A percentile compares a stretch with the other conserved stretches of the same genome.
phyloP scores from a whole-genome alignment of 352 stramenopile genomes.

The Peronospora farinosa region DNA sequence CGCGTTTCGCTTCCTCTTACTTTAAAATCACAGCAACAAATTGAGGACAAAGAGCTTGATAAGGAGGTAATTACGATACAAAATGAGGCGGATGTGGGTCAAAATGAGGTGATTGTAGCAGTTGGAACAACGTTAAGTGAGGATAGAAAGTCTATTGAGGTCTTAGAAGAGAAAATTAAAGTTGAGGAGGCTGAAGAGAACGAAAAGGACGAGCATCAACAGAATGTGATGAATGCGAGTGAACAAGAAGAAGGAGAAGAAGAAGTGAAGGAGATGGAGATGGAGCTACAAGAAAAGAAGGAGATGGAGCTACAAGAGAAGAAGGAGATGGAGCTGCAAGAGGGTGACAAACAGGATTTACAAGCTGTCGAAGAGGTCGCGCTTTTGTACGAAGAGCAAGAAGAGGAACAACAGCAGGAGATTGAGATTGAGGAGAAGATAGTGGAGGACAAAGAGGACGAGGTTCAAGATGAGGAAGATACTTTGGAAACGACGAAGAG shows the following conservation, averaged over 20 bases:
- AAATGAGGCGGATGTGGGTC: too few species aligned
- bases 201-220: background rate
- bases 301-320: background rate
- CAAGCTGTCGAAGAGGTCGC: slow-evolving; percentile 2
- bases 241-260: background rate
- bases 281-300: background rate
- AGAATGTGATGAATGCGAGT: slow-evolving; percentile 1
- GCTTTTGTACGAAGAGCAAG: slow-evolving; percentile 1
- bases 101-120: background rate
- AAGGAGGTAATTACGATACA: background rate
- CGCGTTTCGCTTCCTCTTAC: slow-evolving; percentile 19
- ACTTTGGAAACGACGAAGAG: background rate
- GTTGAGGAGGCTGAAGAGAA: background rate
- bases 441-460: background rate
- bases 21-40: slow-evolving; percentile 1
- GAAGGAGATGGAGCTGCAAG: background rate
- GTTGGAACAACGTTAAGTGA: slow-evolving; percentile 4
- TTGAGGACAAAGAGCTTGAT: slow-evolving; percentile 5
- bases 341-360: background rate
- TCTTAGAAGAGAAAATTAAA: slow-evolving; percentile 2
- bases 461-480: slow-evolving; percentile 4
- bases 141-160: background rate
- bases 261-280: too few species aligned
- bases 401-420: slow-evolving; percentile 2
- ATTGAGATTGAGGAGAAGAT: slow-evolving; percentile 7